Percentiles rank a stretch among this genome's conserved stretches.
Evolutionary conservation across 805 yeast species (phyloP).

Genomic region (Cyberlindnera bimundalis): DNA sequence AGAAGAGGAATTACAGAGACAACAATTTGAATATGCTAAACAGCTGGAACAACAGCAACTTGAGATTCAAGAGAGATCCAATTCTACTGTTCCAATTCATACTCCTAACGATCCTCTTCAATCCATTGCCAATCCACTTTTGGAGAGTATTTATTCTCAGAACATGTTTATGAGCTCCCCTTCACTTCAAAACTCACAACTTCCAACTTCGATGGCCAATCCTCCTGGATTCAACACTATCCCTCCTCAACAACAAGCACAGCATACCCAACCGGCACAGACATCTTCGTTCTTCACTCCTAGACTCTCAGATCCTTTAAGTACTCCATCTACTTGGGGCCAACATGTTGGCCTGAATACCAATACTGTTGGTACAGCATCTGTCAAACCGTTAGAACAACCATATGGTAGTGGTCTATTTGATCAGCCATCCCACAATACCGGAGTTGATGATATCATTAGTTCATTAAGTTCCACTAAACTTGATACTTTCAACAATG

Average conservation of each 20-base stretch:
- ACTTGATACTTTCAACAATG: constrained; percentile 10
- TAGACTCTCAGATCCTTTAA: constrained; percentile 2
- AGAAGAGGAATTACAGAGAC: constrained; percentile 6
- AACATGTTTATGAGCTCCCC: not conserved
- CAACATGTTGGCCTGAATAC: not conserved
- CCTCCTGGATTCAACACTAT: not conserved
- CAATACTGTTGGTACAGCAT: constrained; percentile 1
- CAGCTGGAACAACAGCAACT: constrained; percentile 10
- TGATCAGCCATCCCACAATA: constrained; percentile 2
- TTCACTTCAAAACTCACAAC: not conserved
- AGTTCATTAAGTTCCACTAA: constrained; percentile 5
- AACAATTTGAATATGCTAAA: constrained; percentile 3
- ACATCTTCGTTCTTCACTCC: constrained; percentile 10
- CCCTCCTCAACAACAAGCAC: not conserved
- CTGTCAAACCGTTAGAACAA: constrained; percentile 1
- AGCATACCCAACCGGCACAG: constrained; percentile 6
- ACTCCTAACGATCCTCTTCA: constrained; percentile 1
- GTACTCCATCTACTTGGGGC: constrained; percentile 11
- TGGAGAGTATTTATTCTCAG: constrained; percentile 4
- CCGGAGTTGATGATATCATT: constrained; percentile 10
- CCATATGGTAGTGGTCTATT: constrained; percentile 1
- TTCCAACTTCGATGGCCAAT: not conserved
- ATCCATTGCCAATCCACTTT: not conserved
- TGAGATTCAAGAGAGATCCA: constrained; percentile 6
- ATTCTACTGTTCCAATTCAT: not conserved